phyloP scores from a whole-genome alignment of 306 rosid species.

The Cicer cuneatum region DNA sequence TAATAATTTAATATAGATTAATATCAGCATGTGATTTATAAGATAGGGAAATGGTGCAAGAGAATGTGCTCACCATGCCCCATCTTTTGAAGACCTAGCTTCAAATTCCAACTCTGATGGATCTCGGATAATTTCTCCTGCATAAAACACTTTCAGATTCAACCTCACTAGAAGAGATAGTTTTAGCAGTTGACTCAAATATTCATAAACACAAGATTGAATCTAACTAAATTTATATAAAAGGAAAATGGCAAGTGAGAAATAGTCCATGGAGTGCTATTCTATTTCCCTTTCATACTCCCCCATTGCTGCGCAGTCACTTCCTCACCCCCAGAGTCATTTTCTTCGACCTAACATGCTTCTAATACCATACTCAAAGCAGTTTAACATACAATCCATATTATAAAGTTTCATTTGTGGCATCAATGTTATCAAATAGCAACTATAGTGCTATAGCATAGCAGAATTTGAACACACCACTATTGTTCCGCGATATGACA shows the following conservation, averaged over 20 bases:
- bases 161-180: conserved; percentile 27
- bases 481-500: too few relatives aligned
- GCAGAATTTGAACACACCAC: too few relatives aligned
- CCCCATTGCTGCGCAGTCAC: conserved; percentile 7
- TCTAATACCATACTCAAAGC: conserved; percentile 15
- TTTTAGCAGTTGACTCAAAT: background rate
- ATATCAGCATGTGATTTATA: background rate
- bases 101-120: conserved; percentile 82
- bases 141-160: conserved; percentile 43
- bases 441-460: too few relatives aligned
- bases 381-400: conserved; percentile 22
- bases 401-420: conserved; percentile 9
- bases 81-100: conserved; percentile 91
- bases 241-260: conserved; percentile 29
- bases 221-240: conserved; percentile 7
- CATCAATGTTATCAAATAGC: too few relatives aligned
- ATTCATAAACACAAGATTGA: conserved; percentile 11
- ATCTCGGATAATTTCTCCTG: conserved; percentile 58
- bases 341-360: conserved; percentile 29
- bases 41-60: background rate
- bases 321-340: background rate
- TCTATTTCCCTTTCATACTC: conserved; percentile 20
- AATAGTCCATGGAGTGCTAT: conserved; percentile 6
- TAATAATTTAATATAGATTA: background rate
- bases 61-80: conserved; percentile 76